phyloP scores from a whole-genome alignment of 257 asterid genomes.

The Anisodus acutangulus region DNA sequence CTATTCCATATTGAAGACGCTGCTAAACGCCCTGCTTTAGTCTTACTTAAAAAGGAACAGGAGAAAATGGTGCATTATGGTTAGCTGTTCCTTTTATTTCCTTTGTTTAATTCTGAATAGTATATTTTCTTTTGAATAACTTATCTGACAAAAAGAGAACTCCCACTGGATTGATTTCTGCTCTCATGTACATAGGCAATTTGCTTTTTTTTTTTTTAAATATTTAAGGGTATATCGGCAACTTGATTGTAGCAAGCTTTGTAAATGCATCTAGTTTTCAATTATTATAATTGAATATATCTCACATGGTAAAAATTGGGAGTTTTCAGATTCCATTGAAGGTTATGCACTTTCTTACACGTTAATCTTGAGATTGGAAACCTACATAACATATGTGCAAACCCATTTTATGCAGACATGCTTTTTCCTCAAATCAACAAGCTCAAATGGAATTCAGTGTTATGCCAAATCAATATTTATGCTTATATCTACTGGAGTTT shows the following conservation, averaged over 20 bases:
- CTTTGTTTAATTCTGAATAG: neutral
- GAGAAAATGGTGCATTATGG: slow-evolving; percentile 72
- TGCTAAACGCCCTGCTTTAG: slow-evolving; percentile 71
- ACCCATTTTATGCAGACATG: neutral
- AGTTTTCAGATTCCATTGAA: neutral
- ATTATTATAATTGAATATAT: neutral
- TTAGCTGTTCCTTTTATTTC: slow-evolving; percentile 39
- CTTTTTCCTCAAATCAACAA: neutral
- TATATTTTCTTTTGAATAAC: neutral
- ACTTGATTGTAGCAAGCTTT: neutral
- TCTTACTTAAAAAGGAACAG: slow-evolving; percentile 70
- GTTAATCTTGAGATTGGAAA: neutral
- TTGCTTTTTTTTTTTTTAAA: neutral
- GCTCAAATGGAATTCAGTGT: neutral
- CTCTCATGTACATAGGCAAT: neutral
- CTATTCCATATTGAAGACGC: slow-evolving; percentile 64
- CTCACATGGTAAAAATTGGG: neutral
- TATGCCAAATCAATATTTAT: neutral
- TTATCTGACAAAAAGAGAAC: neutral
- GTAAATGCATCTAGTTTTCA: neutral
- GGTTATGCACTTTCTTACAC: neutral
- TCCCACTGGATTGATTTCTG: neutral
- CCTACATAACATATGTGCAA: neutral
- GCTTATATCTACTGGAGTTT: neutral
- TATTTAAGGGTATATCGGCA: neutral